Conservation (phyloP, 257 asterid species). For the Scutellaria minor region DNA sequence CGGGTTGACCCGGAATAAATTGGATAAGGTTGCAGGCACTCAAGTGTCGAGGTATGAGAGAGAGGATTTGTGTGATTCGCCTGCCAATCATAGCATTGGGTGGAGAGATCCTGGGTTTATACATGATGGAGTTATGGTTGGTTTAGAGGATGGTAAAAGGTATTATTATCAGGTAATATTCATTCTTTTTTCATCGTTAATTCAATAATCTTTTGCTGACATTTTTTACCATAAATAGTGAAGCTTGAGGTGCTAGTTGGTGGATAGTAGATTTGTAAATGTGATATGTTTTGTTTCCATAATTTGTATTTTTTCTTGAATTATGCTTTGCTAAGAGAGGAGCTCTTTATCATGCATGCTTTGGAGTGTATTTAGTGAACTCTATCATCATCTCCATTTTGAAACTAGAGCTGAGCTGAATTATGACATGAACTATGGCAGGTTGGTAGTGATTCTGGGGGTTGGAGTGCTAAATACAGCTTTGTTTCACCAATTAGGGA, state of each 20-base stretch:
- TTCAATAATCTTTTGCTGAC: background rate
- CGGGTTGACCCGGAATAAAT: slow-evolving; percentile 49
- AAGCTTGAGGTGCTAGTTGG: background rate
- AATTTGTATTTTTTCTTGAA: background rate
- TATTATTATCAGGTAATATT: slow-evolving; percentile 71
- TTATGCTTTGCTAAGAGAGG: background rate
- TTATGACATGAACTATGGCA: slow-evolving; percentile 39
- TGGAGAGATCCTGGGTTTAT: slow-evolving; percentile 98
- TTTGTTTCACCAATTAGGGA: slow-evolving; percentile 65
- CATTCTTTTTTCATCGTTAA: background rate
- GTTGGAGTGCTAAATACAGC: slow-evolving; percentile 73
- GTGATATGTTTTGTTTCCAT: background rate
- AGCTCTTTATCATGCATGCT: background rate
- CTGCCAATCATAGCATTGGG: slow-evolving; percentile 80
- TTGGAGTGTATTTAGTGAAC: background rate
- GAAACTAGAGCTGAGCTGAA: background rate
- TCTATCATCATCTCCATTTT: background rate
- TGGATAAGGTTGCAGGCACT: slow-evolving; percentile 55
- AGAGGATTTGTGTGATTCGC: slow-evolving; percentile 87
- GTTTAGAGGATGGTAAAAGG: slow-evolving; percentile 64
- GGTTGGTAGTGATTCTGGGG: slow-evolving; percentile 88
- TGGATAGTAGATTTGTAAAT: too few relatives aligned
- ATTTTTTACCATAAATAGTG: background rate
- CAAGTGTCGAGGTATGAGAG: slow-evolving; percentile 70
- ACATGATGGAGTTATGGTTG: slow-evolving; percentile 79